Conservation (phyloP, 2,329 filamentous ascomycete genomes). For the Pyricularia pennisetigena region DNA sequence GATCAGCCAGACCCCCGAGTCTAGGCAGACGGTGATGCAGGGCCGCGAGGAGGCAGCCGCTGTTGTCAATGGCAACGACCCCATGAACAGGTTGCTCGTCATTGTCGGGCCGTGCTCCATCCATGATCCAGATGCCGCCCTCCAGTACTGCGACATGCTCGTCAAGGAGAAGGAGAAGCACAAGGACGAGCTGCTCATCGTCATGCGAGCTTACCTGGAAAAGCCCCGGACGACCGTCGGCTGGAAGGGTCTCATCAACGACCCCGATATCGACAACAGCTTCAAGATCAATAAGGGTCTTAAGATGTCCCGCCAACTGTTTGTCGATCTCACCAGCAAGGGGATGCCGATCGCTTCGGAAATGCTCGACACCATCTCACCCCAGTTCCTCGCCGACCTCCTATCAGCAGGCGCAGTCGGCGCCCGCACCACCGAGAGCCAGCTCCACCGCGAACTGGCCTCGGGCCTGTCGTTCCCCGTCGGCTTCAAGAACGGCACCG, state of each 20-base stretch:
- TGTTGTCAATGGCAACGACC: constrained; percentile 44
- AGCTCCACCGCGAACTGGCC: constrained; percentile 91
- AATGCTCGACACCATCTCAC: constrained; percentile 98
- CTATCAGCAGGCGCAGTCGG: constrained; percentile 94
- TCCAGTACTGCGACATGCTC: constrained; percentile 79
- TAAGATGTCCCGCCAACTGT: constrained; percentile 83
- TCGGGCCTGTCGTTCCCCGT: constrained; percentile 95
- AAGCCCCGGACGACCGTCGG: constrained; percentile 97
- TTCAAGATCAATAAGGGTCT: constrained; percentile 99
- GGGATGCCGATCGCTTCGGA: constrained; percentile 95
- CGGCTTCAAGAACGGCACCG: constrained; percentile 98
- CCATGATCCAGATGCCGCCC: constrained; percentile 79
- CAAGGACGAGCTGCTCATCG: constrained; percentile 72
- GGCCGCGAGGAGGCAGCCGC: constrained; percentile 55
- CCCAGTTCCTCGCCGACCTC: constrained; percentile 93
- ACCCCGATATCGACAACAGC: constrained; percentile 93
- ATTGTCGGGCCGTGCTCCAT: constrained; percentile 95
- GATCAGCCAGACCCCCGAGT: constrained; percentile 53
- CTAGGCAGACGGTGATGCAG: constrained; percentile 49
- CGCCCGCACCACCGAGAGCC: constrained; percentile 90
- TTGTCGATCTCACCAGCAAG: constrained; percentile 73
- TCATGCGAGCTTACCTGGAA: constrained; percentile 98
- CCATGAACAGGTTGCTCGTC: constrained; percentile 81
- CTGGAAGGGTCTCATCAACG: constrained; percentile 99
- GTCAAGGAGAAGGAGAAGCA: constrained; percentile 72